Evolutionary conservation across 2,329 filamentous ascomycete genomes (phyloP).

Genomic region (Byssothecium circinans): DNA sequence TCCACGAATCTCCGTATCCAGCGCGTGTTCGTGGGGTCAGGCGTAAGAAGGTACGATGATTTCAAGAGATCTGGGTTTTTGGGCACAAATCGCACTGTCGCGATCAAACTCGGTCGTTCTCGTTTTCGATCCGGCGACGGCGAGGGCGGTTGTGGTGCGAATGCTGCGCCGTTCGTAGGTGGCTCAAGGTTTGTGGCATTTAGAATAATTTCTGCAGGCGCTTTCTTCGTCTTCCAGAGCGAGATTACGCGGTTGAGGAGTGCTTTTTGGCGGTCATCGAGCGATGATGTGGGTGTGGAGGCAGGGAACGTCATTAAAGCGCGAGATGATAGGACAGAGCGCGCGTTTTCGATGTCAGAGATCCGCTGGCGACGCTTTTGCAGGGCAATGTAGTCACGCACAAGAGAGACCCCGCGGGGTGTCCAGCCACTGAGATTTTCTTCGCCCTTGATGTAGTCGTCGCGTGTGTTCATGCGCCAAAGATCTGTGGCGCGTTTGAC

Average conservation of each 20-base stretch:
- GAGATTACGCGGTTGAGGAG: conserved; percentile 59
- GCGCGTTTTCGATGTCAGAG: conserved; percentile 77
- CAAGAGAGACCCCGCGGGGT: conserved; percentile 83
- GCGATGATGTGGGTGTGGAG: conserved; percentile 14
- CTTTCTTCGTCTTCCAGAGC: conserved; percentile 61
- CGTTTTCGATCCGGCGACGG: conserved; percentile 15
- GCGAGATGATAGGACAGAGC: conserved; percentile 64
- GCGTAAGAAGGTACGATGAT: conserved; percentile 83
- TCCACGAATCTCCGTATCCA: conserved; percentile 96
- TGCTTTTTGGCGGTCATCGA: conserved; percentile 41
- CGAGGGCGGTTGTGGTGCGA: conserved; percentile 45
- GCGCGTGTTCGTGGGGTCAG: conserved; percentile 75
- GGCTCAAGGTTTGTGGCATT: conserved; percentile 62
- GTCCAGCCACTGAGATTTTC: conserved; percentile 83
- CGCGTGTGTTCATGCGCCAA: conserved; percentile 93
- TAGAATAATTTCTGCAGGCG: conserved; percentile 50
- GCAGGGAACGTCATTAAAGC: conserved; percentile 32
- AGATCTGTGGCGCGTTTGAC: conserved; percentile 91
- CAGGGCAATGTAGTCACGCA: conserved; percentile 81
- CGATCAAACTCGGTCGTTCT: conserved; percentile 65
- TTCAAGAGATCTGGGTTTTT: conserved; percentile 77
- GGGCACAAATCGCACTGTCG: conserved; percentile 73
- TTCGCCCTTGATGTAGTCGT: conserved; percentile 96
- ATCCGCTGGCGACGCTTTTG: conserved; percentile 73
- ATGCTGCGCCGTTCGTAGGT: conserved; percentile 62